phyloP scores from a whole-genome alignment of 2,329 filamentous ascomycete species.

The Ophiosphaerella herpotricha region DNA sequence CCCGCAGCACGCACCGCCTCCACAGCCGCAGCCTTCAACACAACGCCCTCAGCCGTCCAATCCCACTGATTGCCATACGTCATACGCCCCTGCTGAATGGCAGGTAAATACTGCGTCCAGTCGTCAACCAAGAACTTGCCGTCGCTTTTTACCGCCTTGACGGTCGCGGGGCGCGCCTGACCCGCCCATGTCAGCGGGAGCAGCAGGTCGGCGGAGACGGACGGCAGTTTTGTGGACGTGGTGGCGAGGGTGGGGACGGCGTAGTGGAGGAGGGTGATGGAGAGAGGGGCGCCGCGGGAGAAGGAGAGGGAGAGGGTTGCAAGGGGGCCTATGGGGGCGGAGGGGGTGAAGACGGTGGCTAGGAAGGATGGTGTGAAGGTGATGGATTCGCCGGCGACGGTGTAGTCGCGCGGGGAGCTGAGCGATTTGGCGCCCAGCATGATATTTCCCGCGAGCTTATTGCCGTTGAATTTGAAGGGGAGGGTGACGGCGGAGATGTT shows the following conservation, averaged over 20 bases:
- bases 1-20: constrained; percentile 54
- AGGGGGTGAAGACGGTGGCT: constrained; percentile 49
- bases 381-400: constrained; percentile 50
- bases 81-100: constrained; percentile 54
- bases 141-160: constrained; percentile 56
- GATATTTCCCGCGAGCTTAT: constrained; percentile 49
- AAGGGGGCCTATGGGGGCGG: constrained; percentile 52
- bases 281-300: constrained; percentile 54
- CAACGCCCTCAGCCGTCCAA: constrained; percentile 54
- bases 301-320: constrained; percentile 59
- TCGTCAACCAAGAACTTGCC: constrained; percentile 59
- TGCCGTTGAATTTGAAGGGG: constrained; percentile 60
- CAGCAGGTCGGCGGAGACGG: constrained; percentile 47
- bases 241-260: constrained; percentile 45
- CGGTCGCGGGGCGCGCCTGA: constrained; percentile 54
- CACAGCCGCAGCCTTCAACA: constrained; percentile 53
- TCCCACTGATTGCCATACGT: constrained; percentile 60
- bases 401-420: constrained; percentile 52
- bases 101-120: constrained; percentile 60
- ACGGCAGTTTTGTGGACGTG: constrained; percentile 37
- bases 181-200: constrained; percentile 61
- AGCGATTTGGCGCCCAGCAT: constrained; percentile 45
- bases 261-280: constrained; percentile 60
- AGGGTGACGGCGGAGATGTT: constrained; percentile 51
- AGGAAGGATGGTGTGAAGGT: constrained; percentile 57